Evolutionary conservation across 805 yeast genomes (phyloP).

Genomic region (Citeromyces matritensis): DNA sequence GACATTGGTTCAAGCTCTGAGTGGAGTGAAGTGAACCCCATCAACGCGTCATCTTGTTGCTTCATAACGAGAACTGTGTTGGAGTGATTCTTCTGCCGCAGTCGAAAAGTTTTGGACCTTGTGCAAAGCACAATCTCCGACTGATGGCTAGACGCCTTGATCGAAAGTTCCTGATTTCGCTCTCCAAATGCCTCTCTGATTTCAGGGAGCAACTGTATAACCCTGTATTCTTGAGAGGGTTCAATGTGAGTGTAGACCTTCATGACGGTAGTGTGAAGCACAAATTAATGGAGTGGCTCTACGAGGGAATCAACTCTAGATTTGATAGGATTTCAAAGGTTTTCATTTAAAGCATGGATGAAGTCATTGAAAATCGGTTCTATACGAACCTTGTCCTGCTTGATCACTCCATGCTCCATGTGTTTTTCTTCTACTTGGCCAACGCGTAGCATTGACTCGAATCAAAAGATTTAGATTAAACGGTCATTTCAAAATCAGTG

Average conservation of each 20-base stretch:
- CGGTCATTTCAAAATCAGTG: too few relatives aligned
- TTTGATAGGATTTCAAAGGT: too few relatives aligned
- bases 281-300: not conserved
- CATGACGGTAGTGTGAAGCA: slow-evolving; percentile 4
- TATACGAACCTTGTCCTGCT: too few relatives aligned
- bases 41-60: slow-evolving; percentile 10
- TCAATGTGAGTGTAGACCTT: slow-evolving; percentile 11
- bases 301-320: too few relatives aligned
- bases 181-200: slow-evolving; percentile 20
- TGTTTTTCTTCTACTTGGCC: too few relatives aligned
- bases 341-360: too few relatives aligned
- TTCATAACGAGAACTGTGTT: slow-evolving; percentile 55
- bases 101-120: slow-evolving; percentile 35
- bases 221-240: slow-evolving; percentile 21
- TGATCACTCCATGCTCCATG: too few relatives aligned
- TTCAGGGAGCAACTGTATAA: slow-evolving; percentile 39
- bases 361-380: too few relatives aligned
- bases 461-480: too few relatives aligned
- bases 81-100: slow-evolving; percentile 77
- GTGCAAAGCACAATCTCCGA: slow-evolving; percentile 50
- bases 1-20: slow-evolving; percentile 20
- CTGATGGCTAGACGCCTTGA: slow-evolving; percentile 17
- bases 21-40: slow-evolving; percentile 18
- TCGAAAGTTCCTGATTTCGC: slow-evolving; percentile 6
- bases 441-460: too few relatives aligned